Conservation (phyloP, 331 rosid species). For the Malus hybrid region DNA sequence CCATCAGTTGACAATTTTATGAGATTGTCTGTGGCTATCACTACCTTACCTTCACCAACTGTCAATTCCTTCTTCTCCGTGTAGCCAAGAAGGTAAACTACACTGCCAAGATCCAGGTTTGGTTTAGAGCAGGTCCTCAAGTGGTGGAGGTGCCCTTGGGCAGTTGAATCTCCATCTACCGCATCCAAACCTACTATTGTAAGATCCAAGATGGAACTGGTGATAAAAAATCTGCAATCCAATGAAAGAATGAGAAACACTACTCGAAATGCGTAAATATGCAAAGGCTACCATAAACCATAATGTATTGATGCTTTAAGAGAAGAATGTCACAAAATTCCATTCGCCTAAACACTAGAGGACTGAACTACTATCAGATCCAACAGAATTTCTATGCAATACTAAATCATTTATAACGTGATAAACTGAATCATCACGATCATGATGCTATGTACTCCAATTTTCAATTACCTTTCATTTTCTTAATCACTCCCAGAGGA, state of each 20-base stretch:
- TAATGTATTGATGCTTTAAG: background rate
- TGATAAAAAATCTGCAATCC: slow-evolving; percentile 51
- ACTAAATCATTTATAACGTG: background rate
- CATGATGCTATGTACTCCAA: background rate
- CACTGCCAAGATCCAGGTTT: slow-evolving; percentile 78
- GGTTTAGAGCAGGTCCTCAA: slow-evolving; percentile 78
- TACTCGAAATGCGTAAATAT: background rate
- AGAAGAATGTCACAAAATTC: background rate
- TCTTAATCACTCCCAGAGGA: background rate
- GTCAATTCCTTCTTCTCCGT: slow-evolving; percentile 64
- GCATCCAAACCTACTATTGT: slow-evolving; percentile 92
- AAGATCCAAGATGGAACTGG: slow-evolving; percentile 93
- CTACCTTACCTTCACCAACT: slow-evolving; percentile 91
- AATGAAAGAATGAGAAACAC: slow-evolving; percentile 7
- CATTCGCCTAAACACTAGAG: background rate
- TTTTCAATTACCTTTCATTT: background rate
- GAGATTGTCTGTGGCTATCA: slow-evolving; percentile 93
- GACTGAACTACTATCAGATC: background rate
- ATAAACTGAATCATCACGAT: background rate
- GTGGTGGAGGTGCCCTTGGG: slow-evolving; percentile 63
- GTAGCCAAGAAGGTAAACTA: slow-evolving; percentile 82
- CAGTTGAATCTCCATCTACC: slow-evolving; percentile 72
- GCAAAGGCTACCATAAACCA: background rate
- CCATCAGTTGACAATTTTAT: slow-evolving; percentile 89
- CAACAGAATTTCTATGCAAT: background rate